Evolutionary conservation across 768 basidiomycete genomes (phyloP).

Genomic region (Serendipita sp.): DNA sequence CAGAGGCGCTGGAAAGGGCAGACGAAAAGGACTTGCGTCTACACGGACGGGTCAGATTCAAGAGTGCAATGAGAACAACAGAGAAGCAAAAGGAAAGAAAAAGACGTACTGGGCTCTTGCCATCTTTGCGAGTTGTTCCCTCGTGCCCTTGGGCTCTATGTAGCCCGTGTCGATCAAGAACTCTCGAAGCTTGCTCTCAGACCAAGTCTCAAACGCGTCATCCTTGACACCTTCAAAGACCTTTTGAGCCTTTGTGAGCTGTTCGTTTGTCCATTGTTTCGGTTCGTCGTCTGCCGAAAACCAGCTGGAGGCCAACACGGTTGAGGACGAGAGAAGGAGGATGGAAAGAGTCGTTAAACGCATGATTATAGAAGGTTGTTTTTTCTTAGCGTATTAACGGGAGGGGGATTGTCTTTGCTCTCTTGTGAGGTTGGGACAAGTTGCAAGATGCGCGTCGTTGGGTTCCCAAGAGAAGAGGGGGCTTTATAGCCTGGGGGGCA

Average conservation of each 20-base stretch:
- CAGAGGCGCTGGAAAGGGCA: conserved; percentile 40
- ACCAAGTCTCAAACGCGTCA: conserved; percentile 61
- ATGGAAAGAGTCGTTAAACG: neutral
- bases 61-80: neutral
- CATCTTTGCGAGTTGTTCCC: conserved; percentile 62
- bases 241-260: conserved; percentile 46
- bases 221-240: conserved; percentile 33
- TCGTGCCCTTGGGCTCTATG: conserved; percentile 58
- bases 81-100: neutral
- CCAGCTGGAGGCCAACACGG: neutral
- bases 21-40: conserved; percentile 38
- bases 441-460: neutral
- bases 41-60: neutral
- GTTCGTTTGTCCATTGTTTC: conserved; percentile 40
- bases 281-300: neutral
- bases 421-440: no score
- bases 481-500: no score
- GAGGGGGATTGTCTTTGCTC: no score
- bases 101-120: conserved; percentile 43
- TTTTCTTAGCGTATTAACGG: neutral
- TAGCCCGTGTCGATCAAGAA: conserved; percentile 80
- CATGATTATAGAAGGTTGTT: neutral
- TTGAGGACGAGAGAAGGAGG: neutral
- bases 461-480: neutral
- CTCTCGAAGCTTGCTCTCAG: conserved; percentile 63